A percentile compares a stretch with the other conserved stretches of the same genome.
Evolutionary conservation across 306 rosid species (phyloP).

Genomic region (Castanopsis chinensis): DNA sequence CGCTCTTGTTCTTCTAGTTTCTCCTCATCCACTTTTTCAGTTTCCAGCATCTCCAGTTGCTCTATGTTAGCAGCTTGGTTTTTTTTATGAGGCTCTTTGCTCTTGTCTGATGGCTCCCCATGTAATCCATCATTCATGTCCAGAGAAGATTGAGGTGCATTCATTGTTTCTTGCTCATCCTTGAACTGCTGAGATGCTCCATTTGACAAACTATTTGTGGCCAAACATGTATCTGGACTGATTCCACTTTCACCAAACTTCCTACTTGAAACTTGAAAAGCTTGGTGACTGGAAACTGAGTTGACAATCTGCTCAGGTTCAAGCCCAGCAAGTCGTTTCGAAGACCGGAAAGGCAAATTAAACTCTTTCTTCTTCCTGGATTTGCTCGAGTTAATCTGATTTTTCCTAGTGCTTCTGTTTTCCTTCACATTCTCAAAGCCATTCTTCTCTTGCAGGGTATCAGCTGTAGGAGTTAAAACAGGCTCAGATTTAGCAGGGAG

Average conservation of each 20-base stretch:
- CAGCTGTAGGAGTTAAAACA: constrained; percentile 28
- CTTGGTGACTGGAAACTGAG: constrained; percentile 33
- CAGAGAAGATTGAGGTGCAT: constrained; percentile 7
- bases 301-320: constrained; percentile 44
- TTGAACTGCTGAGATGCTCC: constrained; percentile 24
- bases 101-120: constrained; percentile 25
- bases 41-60: constrained; percentile 36
- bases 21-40: constrained; percentile 30
- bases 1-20: constrained; percentile 32
- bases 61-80: constrained; percentile 30
- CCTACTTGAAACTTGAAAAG: constrained; percentile 37
- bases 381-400: constrained; percentile 25
- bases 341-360: constrained; percentile 49
- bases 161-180: constrained; percentile 22
- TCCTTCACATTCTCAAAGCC: constrained; percentile 10
- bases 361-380: constrained; percentile 37
- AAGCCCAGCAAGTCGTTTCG: constrained; percentile 71
- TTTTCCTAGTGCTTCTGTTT: constrained; percentile 11
- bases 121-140: constrained; percentile 2
- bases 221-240: constrained; percentile 30
- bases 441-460: constrained; percentile 30
- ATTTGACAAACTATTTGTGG: constrained; percentile 17
- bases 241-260: constrained; percentile 35
- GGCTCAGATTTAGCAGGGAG: constrained; percentile 22
- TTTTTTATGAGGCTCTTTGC: constrained; percentile 25